These are phyloP conservation scores for Stellera chamaejasme DNA, from an alignment of 345 rosid genomes.

Conservation along the genomic window DNA sequence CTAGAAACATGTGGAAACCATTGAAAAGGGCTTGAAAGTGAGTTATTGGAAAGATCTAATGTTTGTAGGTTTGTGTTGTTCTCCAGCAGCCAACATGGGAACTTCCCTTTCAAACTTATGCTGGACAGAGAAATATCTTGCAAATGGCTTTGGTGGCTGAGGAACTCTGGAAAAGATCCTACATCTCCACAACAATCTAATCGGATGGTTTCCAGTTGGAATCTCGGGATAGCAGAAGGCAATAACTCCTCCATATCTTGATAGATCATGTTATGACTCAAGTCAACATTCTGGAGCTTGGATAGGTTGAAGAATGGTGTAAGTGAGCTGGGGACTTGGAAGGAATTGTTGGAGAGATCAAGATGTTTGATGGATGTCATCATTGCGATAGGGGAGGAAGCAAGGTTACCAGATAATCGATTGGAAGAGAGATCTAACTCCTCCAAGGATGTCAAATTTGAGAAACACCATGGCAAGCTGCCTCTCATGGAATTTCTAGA, in stretches of 20 bases:
- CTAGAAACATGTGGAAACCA: not conserved
- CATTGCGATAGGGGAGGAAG: not conserved
- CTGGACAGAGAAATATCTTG: not conserved
- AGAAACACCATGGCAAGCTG: constrained; percentile 2
- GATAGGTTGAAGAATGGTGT: constrained; percentile 4
- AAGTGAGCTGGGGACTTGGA: constrained; percentile 10
- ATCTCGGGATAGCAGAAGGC: not conserved
- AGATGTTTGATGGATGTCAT: not conserved
- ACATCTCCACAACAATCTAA: not conserved
- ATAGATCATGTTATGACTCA: not conserved
- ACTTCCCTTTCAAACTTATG: constrained; percentile 4
- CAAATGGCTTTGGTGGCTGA: constrained; percentile 9
- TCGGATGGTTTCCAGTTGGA: not conserved
- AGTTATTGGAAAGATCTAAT: not conserved
- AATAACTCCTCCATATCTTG: not conserved
- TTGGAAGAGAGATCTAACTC: constrained; percentile 2
- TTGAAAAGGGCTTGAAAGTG: not conserved
- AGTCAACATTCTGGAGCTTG: not conserved
- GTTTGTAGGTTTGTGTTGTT: constrained; percentile 13
- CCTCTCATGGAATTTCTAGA: not conserved
- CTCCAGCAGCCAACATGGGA: constrained; percentile 23
- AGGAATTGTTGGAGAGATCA: not conserved
- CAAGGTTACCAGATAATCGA: constrained; percentile 6
- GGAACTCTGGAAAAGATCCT: constrained; percentile 14
- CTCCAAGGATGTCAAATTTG: not conserved